Conservation (phyloP, 1,139 yeast species). For the Candida smagusa region DNA sequence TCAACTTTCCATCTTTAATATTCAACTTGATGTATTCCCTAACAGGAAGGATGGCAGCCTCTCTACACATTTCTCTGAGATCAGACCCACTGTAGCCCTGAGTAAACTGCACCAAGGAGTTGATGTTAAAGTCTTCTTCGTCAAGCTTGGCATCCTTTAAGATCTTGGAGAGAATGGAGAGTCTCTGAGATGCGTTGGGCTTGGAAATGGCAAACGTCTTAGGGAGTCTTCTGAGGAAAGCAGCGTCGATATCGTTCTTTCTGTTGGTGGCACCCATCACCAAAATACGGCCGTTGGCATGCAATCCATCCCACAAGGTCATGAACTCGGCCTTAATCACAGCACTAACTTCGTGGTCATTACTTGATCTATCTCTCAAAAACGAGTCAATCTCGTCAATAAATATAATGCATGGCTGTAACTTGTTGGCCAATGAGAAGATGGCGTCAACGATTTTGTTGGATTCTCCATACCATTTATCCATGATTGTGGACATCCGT, state of each 20-base stretch:
- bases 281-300: slow-evolving; percentile 72
- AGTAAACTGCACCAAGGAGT: slow-evolving; percentile 59
- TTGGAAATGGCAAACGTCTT: slow-evolving; percentile 78
- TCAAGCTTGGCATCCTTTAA: slow-evolving; percentile 64
- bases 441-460: slow-evolving; percentile 93
- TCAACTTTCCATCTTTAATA: slow-evolving; percentile 43
- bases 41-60: slow-evolving; percentile 88
- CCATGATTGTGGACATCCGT: slow-evolving; percentile 93
- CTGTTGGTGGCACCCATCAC: slow-evolving; percentile 96
- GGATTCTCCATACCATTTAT: slow-evolving; percentile 97
- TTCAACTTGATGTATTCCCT: slow-evolving; percentile 70
- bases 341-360: slow-evolving; percentile 95
- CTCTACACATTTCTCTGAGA: slow-evolving; percentile 84
- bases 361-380: slow-evolving; percentile 76
- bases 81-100: slow-evolving; percentile 89
- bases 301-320: slow-evolving; percentile 96
- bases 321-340: slow-evolving; percentile 94
- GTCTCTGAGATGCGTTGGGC: slow-evolving; percentile 70
- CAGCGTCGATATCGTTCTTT: slow-evolving; percentile 86
- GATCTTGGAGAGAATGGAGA: slow-evolving; percentile 63
- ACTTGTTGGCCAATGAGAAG: slow-evolving; percentile 82
- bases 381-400: slow-evolving; percentile 97
- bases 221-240: slow-evolving; percentile 90
- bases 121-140: slow-evolving; percentile 54
- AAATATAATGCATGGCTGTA: slow-evolving; percentile 92